phyloP scores from a whole-genome alignment of 495 filamentous ascomycete species.

The Penicillium maclennaniae region DNA sequence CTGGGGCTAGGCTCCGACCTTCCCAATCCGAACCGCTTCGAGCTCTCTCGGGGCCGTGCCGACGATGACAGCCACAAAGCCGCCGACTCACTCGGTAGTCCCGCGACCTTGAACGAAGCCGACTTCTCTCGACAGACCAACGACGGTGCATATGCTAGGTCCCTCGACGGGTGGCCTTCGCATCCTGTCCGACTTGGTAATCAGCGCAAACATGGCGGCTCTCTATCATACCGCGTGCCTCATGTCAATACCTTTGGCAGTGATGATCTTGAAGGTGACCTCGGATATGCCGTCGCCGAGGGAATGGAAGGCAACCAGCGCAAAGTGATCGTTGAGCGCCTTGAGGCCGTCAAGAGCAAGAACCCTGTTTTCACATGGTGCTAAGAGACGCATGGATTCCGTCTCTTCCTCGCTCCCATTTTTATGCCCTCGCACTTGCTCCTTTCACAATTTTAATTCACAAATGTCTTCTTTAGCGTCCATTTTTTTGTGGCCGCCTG shows the following conservation, averaged over 20 bases:
- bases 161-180: constrained; percentile 40
- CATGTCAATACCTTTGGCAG: constrained; percentile 49
- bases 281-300: constrained; percentile 89
- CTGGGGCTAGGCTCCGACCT: constrained; percentile 67
- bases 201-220: constrained; percentile 41
- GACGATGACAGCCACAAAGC: constrained; percentile 38
- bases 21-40: constrained; percentile 82
- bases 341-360: constrained; percentile 91
- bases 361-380: constrained; percentile 99
- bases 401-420: constrained; percentile 5
- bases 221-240: constrained; percentile 33
- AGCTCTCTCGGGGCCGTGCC: constrained; percentile 58
- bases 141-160: constrained; percentile 27
- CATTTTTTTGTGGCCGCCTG: constrained; percentile 1
- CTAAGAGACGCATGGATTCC: constrained; percentile 39
- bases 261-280: constrained; percentile 83
- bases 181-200: constrained; percentile 32
- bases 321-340: constrained; percentile 92
- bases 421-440: constrained; percentile 15
- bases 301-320: constrained; percentile 86
- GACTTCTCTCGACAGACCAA: constrained; percentile 28
- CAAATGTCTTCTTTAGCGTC: constrained; percentile 19
- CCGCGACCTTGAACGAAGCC: constrained; percentile 33
- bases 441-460: constrained; percentile 17
- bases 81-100: constrained; percentile 34